Conservation (phyloP, 2,329 filamentous ascomycete species). For the Allantophomopsis lycopodina region DNA sequence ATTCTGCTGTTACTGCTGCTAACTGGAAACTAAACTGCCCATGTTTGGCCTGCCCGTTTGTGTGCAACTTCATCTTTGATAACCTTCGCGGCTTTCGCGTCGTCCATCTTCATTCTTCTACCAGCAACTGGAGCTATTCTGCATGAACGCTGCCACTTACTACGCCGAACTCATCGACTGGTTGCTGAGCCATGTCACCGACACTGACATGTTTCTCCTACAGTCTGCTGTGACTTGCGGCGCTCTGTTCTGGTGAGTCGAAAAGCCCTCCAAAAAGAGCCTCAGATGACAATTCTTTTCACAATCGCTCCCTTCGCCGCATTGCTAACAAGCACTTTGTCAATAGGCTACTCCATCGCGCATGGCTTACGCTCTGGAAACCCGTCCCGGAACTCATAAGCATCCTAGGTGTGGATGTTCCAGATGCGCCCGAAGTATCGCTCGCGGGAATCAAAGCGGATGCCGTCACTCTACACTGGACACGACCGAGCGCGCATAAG, state of each 20-base stretch:
- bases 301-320: background rate
- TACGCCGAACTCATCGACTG: constrained; percentile 17
- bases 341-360: constrained; percentile 66
- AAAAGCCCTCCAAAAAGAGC: background rate
- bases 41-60: no score
- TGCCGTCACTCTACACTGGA: constrained; percentile 85
- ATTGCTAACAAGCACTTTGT: background rate
- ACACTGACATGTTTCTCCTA: constrained; percentile 17
- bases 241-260: constrained; percentile 17
- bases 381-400: constrained; percentile 83
- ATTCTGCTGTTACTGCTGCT: no score
- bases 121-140: constrained; percentile 2
- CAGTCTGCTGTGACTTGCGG: constrained; percentile 18
- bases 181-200: constrained; percentile 18
- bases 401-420: constrained; percentile 88
- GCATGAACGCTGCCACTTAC: constrained; percentile 19
- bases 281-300: background rate
- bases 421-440: constrained; percentile 76
- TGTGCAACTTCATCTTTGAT: background rate
- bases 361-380: constrained; percentile 79
- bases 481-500: constrained; percentile 49
- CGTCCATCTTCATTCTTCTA: background rate
- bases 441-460: constrained; percentile 80
- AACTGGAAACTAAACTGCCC: no score
- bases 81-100: background rate